phyloP scores from a whole-genome alignment of 2,329 filamentous ascomycete species.

The Talaromyces sp. region DNA sequence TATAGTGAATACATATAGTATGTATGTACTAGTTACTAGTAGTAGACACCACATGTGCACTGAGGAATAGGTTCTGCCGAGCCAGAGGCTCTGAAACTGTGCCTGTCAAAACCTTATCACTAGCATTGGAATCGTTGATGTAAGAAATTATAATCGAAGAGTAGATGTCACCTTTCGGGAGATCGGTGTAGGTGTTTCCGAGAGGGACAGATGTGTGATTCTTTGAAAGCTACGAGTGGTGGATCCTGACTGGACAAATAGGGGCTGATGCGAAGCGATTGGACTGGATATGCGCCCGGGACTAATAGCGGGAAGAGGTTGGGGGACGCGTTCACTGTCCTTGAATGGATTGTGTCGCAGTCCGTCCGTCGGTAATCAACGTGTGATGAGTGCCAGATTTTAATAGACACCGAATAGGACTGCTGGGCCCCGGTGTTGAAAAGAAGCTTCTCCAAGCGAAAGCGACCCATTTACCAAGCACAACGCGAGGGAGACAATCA shows the following conservation, averaged over 20 bases:
- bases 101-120: too few relatives aligned
- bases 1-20: too few relatives aligned
- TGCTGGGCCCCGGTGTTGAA: too few relatives aligned
- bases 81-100: too few relatives aligned
- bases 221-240: neutral
- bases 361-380: neutral
- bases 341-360: neutral
- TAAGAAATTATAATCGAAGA: too few relatives aligned
- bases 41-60: too few relatives aligned
- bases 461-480: neutral
- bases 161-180: neutral
- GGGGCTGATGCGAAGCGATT: neutral
- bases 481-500: neutral
- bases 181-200: constrained; percentile 1
- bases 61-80: too few relatives aligned
- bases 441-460: too few relatives aligned
- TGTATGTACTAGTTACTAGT: too few relatives aligned
- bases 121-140: too few relatives aligned
- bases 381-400: neutral
- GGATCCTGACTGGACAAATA: neutral
- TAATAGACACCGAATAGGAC: too few relatives aligned
- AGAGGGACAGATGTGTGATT: neutral
- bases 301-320: neutral
- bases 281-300: neutral
- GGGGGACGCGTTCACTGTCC: neutral